A percentile compares a stretch with the other conserved stretches of the same genome.
Evolutionary conservation across 306 rosid species (phyloP).

Genomic region (Gynostemma pentaphyllum): DNA sequence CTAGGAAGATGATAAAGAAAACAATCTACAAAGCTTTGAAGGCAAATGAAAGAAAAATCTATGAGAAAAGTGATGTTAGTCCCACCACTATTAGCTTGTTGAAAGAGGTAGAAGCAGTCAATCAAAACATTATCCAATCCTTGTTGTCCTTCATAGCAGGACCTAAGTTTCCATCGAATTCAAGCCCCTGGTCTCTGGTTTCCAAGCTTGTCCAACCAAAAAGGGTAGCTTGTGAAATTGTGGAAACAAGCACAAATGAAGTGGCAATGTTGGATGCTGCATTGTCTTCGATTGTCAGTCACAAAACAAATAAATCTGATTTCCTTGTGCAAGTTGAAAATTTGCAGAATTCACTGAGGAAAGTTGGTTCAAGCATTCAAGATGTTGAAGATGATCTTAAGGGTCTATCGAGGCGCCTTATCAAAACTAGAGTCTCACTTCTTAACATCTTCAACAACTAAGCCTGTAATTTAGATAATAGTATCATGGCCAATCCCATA

Average conservation of each 20-base stretch:
- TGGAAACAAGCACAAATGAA: constrained; percentile 10
- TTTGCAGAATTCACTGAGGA: constrained; percentile 4
- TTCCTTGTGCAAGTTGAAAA: constrained; percentile 6
- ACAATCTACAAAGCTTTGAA: constrained; percentile 14
- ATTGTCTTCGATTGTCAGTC: constrained; percentile 2
- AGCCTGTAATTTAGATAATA: background rate
- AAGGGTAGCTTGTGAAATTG: constrained; percentile 14
- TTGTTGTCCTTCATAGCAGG: constrained; percentile 14
- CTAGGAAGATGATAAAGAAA: constrained; percentile 19
- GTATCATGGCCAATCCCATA: constrained; percentile 3
- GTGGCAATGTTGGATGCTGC: constrained; percentile 13
- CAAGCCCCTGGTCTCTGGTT: constrained; percentile 18
- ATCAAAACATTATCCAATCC: constrained; percentile 3
- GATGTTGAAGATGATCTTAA: constrained; percentile 20
- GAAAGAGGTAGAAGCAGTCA: constrained; percentile 14
- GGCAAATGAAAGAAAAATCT: background rate
- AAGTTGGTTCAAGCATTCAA: constrained; percentile 16
- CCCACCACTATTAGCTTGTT: constrained; percentile 3
- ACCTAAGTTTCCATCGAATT: constrained; percentile 6
- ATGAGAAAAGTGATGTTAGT: constrained; percentile 3
- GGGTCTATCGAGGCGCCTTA: constrained; percentile 16
- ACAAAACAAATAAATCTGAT: constrained; percentile 8
- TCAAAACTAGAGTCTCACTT: constrained; percentile 25
- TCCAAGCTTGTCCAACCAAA: constrained; percentile 20
- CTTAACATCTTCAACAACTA: constrained; percentile 25